Base-by-base conservation (phyloP, 2,329 filamentous ascomycete species). In the Neospermospora avenae region DNA sequence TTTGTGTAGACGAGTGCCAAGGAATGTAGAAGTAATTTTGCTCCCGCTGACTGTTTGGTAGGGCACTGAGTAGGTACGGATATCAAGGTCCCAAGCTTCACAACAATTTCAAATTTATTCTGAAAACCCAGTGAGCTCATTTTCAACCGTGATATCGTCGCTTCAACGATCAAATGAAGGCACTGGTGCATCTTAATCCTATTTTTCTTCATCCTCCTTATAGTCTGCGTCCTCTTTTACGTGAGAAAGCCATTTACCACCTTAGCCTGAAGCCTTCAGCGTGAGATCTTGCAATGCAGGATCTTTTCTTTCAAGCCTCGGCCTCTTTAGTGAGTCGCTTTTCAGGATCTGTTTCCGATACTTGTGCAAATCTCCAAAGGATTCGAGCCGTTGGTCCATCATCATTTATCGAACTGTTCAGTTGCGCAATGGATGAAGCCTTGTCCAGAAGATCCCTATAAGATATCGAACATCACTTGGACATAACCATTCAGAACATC, bases 231-330 rank as follows among this genome's bases (percentile, higher is more conserved):
- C 60, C 4, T 74, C 70, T 20, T 73, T n/a, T 71, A 46, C 74
- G 71, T 58, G 73, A 62, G 3, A 65, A 62, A 14, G 73, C 65
- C 16, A 69, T 67, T 24, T 60, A 3, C 70, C 71, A 0, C 72
- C 72, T 67, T 75, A 71, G 7, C 69, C 73, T 42, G 70, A 67
- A 6, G 56, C 61, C 18, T 37, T 55, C 20, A 67, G 44, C 16
- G 53, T n/a, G 45, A 18, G 56, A 44, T 37, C 52, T 45, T 3
- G 66, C 66, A 4, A 67, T 31, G 25, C 65, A 66, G 7, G 66
- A 66, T 57, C 66, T 58, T 8, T 45, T 60, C 6, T 62, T 44
- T 35, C 66, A 22, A 10, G 52, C 51, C 10, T 51, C 44, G 14
- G 63, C 67, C 41, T 66, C 60, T 10, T 59, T 48, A 20, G 52